phyloP scores from a whole-genome alignment of 441 rosid species.

The Gossypium gossypioides region DNA sequence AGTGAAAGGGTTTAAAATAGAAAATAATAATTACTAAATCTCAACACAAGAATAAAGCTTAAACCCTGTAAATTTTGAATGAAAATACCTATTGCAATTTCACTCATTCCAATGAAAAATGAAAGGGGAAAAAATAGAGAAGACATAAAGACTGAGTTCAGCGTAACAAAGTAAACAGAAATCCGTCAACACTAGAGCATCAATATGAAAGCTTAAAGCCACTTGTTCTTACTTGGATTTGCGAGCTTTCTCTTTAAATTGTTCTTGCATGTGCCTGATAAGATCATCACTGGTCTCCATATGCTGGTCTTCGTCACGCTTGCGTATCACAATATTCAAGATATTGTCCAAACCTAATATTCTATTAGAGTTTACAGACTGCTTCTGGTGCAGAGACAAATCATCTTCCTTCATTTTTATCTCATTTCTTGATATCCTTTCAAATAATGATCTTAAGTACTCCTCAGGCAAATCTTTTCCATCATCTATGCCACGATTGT shows the following conservation, averaged over 20 bases:
- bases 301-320: conserved; percentile 58
- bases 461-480: conserved; percentile 93
- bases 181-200: not conserved
- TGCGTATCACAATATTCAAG: conserved; percentile 90
- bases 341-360: conserved; percentile 82
- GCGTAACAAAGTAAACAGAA: not conserved
- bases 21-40: not conserved
- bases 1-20: not conserved
- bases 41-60: not conserved
- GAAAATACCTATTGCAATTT: not conserved
- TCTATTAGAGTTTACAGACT: conserved; percentile 56
- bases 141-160: not conserved
- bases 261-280: conserved; percentile 92
- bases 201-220: conserved; percentile 10
- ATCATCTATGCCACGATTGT: conserved; percentile 96
- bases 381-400: conserved; percentile 67
- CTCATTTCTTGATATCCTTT: conserved; percentile 83
- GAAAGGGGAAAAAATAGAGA: not conserved
- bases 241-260: conserved; percentile 93
- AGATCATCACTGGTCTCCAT: conserved; percentile 94
- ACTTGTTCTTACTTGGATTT: conserved; percentile 77
- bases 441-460: conserved; percentile 76
- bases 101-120: not conserved
- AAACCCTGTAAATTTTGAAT: not conserved
- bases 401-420: conserved; percentile 95